Percentiles rank a stretch among this genome's conserved stretches.
These are phyloP conservation scores for Hemisphaericaspora xylanilytica DNA, from an alignment of 1,139 yeast species.

Conservation along the genomic window DNA sequence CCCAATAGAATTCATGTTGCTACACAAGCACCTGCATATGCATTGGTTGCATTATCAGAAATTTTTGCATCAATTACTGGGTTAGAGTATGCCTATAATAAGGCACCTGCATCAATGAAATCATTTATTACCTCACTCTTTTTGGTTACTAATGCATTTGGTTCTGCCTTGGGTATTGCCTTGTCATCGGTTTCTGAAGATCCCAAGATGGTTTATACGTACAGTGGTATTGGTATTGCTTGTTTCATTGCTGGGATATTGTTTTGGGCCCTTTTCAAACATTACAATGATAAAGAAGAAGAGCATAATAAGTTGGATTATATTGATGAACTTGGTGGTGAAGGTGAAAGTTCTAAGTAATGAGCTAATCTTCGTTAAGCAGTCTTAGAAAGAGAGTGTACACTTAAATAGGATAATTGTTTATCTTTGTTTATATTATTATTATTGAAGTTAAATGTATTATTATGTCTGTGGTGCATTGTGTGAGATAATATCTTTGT, in stretches of 20 bases:
- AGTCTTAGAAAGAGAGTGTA: too few relatives aligned
- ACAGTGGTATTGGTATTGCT: constrained; percentile 58
- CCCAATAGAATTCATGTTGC: constrained; percentile 60
- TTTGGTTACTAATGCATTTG: constrained; percentile 61
- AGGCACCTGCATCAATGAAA: constrained; percentile 64
- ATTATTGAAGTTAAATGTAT: too few relatives aligned
- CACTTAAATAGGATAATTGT: too few relatives aligned
- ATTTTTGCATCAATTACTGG: constrained; percentile 66
- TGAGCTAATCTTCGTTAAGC: too few relatives aligned
- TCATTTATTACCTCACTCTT: constrained; percentile 62
- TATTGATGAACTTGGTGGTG: constrained; percentile 16
- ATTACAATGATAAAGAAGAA: constrained; percentile 57
- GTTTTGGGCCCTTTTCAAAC: constrained; percentile 60
- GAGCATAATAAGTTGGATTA: constrained; percentile 55
- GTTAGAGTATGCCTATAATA: constrained; percentile 66
- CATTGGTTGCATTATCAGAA: constrained; percentile 59
- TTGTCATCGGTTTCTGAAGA: constrained; percentile 60
- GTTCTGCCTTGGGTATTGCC: constrained; percentile 71
- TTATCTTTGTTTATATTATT: too few relatives aligned
- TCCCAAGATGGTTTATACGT: constrained; percentile 67
- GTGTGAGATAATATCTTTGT: too few relatives aligned
- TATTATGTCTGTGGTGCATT: too few relatives aligned
- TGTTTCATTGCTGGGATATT: constrained; percentile 55
- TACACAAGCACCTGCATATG: constrained; percentile 61
- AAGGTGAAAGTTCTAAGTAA: neutral